Evolutionary conservation across 2,329 filamentous ascomycete genomes (phyloP).

Genomic region (Penicillium sp.): DNA sequence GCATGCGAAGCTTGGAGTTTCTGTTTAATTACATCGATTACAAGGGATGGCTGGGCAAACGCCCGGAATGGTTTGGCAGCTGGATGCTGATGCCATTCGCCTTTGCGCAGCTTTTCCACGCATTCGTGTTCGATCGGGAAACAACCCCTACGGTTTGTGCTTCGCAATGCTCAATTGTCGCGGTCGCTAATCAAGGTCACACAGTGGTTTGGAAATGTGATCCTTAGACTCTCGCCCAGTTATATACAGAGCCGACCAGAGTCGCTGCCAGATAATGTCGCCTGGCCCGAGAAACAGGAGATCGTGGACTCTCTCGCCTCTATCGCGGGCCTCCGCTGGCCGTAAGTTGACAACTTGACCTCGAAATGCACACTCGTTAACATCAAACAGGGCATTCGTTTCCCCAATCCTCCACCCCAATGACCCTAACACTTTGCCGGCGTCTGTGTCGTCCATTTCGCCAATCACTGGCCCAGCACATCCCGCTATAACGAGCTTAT

Average conservation of each 20-base stretch:
- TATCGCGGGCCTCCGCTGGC: conserved; percentile 82
- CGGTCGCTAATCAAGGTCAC: conserved; percentile 5
- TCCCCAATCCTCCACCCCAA: conserved; percentile 85
- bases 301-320: conserved; percentile 79
- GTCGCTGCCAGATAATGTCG: conserved; percentile 64
- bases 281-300: conserved; percentile 74
- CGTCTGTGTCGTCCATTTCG: conserved; percentile 66
- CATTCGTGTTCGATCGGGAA: conserved; percentile 74
- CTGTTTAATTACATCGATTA: conserved; percentile 81
- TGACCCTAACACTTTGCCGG: conserved; percentile 59
- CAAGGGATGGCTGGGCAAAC: conserved; percentile 65
- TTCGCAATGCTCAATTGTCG: background rate
- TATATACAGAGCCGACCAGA: conserved; percentile 76
- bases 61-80: conserved; percentile 82
- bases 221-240: conserved; percentile 68
- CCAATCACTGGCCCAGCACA: conserved; percentile 83
- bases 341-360: conserved; percentile 55
- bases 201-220: conserved; percentile 65
- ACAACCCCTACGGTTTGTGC: conserved; percentile 63
- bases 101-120: conserved; percentile 74
- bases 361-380: background rate
- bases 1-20: conserved; percentile 82
- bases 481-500: conserved; percentile 79
- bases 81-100: conserved; percentile 79
- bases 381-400: conserved; percentile 63